phyloP scores from a whole-genome alignment of 2,329 filamentous ascomycete species.

The Pseudophaeomoniella oleicola region DNA sequence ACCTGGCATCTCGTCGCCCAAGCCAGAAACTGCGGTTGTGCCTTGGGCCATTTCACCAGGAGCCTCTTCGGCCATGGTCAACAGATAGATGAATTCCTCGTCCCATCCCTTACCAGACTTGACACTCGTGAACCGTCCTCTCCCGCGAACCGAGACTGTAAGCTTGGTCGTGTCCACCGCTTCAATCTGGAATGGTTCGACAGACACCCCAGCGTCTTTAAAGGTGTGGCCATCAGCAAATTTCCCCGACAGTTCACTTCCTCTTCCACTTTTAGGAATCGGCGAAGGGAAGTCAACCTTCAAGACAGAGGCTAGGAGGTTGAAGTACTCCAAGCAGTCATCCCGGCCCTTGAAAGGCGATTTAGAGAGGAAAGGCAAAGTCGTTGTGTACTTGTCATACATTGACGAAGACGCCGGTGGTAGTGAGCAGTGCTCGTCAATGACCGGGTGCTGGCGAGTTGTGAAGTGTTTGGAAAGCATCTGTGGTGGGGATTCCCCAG shows the following conservation, averaged over 20 bases:
- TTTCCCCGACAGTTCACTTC: constrained; percentile 15
- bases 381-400: constrained; percentile 1
- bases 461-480: constrained; percentile 7
- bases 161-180: constrained; percentile 7
- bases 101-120: constrained; percentile 26
- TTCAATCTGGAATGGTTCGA: constrained; percentile 3
- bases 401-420: constrained; percentile 5
- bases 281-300: constrained; percentile 21
- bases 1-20: not conserved
- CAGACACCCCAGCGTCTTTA: not conserved
- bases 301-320: constrained; percentile 16
- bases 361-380: not conserved
- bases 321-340: constrained; percentile 25
- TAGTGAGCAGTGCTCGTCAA: constrained; percentile 29
- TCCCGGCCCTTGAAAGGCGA: constrained; percentile 8
- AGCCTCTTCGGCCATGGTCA: constrained; percentile 22
- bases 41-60: not conserved
- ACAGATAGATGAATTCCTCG: constrained; percentile 24
- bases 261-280: constrained; percentile 16
- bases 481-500: constrained; percentile 4
- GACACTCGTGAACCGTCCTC: constrained; percentile 18
- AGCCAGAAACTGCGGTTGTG: not conserved
- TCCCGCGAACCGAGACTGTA: constrained; percentile 22
- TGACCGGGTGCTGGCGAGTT: constrained; percentile 8
- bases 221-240: not conserved